Evolutionary conservation across 2,329 filamentous ascomycete genomes (phyloP), one percentile per base, ranked within the genome.

Genomic region (Onygenales sp.): DNA sequence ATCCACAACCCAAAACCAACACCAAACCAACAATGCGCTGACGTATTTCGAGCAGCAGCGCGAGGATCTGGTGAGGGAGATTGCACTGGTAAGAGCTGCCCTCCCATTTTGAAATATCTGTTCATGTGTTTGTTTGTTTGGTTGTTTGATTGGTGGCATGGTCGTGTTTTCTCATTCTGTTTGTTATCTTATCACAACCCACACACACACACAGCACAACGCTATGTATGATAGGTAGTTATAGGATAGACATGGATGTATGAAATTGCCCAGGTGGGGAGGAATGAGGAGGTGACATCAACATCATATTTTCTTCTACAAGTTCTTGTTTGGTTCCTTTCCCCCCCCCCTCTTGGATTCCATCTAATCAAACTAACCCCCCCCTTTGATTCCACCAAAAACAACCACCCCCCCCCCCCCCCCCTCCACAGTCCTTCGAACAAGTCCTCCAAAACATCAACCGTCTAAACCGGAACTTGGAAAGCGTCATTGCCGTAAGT

Each of bases 401-500:
- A 14, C 14, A 36, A 2, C 13, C n/a, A 3, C 14, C 13, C 27
- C 11, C 11, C 13, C n/a, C 9, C 14, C 13, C 27, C 11, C 11
- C 27, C 17, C n/a, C 17, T 11, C 36, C 21, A 32, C 57, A 83
- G 80, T 78, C 77, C 56, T 77, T 98, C 67, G 93, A 97, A 64
- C 85, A 93, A 63, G 90, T 95, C 55, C 84, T 98, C 8, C 87
- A 91, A 63, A 96, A 95, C 65, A 89, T 97, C 70, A 98, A 97
- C 73, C 91, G 91, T 63, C 74, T 98, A 55, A 98, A 97, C 69
- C 84, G 92, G 36, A 92, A 86, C 40, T 76, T 98, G 14, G 92
- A 98, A 71, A 87, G 90, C 53, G 86, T 97, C 17, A 91, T 94
- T 55, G 85, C 89, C 46, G 92, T 92, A 74, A 47, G 82, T 71